A percentile compares a stretch with the other conserved stretches of the same genome.
These are phyloP conservation scores for Candida albicans DNA, from an alignment of 1,139 yeast species.

Conservation along the genomic window DNA sequence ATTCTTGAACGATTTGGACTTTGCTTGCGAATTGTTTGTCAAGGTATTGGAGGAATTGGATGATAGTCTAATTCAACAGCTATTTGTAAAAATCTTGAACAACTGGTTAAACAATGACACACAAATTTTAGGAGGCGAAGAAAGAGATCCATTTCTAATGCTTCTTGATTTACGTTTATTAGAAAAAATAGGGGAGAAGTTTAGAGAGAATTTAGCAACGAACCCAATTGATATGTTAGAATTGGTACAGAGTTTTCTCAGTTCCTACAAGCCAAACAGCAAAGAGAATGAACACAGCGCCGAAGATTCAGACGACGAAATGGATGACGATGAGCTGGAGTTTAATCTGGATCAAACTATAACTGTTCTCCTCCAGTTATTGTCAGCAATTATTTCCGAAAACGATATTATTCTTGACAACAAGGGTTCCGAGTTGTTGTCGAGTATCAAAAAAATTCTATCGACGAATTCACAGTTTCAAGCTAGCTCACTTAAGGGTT, in stretches of 20 bases:
- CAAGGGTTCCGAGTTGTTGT: constrained; percentile 22
- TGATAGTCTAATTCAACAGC: constrained; percentile 43
- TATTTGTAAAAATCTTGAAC: constrained; percentile 55
- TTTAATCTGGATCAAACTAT: constrained; percentile 22
- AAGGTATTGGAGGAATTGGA: constrained; percentile 52
- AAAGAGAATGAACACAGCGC: constrained; percentile 5
- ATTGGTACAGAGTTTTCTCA: constrained; percentile 53
- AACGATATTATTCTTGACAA: constrained; percentile 31
- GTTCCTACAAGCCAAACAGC: constrained; percentile 5
- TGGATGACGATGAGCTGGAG: constrained; percentile 39
- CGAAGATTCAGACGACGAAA: constrained; percentile 41
- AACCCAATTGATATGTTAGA: constrained; percentile 61
- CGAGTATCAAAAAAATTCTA: constrained; percentile 28
- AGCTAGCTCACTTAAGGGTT: constrained; percentile 12
- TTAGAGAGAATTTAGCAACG: constrained; percentile 60
- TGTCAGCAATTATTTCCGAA: constrained; percentile 55
- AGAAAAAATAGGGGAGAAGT: constrained; percentile 60
- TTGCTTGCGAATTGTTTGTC: constrained; percentile 46
- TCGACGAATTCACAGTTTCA: constrained; percentile 14
- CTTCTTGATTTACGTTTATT: constrained; percentile 64
- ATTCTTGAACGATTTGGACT: constrained; percentile 52
- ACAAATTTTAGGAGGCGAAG: constrained; percentile 19
- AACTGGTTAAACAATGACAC: constrained; percentile 49
- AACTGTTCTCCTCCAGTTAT: constrained; percentile 47
- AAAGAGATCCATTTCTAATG: constrained; percentile 52